Base-by-base conservation (phyloP, 1,139 yeast genomes). In the Candida sp. region DNA sequence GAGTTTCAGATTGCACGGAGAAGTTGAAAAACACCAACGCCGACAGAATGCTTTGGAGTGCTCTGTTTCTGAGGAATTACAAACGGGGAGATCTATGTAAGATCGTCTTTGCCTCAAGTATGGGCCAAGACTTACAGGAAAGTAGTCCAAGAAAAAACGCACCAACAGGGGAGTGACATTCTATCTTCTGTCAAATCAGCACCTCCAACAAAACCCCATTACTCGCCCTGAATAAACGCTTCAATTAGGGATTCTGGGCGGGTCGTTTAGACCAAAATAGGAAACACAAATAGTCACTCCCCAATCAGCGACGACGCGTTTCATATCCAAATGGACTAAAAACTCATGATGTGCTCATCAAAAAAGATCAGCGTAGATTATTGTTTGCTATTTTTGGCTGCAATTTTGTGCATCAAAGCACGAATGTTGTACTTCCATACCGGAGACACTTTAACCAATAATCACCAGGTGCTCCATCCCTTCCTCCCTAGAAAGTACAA, bases 241-340 rank as follows among this genome's bases (percentile, higher is more conserved):
- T 17, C 17, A 17, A 17, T 17, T 17, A 17, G 17, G 17, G 17
- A 2, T 17, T 17, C 17, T 17, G 17, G 17, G 17, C 22, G 6
- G 9, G 26, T 35, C 39, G 39, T 35, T 35, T 35, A 35, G 9
- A 35, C 39, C 17, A 7, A 12, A 37, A 17, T 17, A 37, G n/a
- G 8, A 9, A 4, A 7, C 5, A 37, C 5, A 7, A 37, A 22
- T 9, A 37, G n/a, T 23, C 23, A 17, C 27, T 3, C 4, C 9
- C 4, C 11, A 6, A 9, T 17, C 26, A 35, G 8, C 17, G 7
- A 35, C 39, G 3, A 23, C 25, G 22, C 17, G 43, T 40, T 40
- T 40, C 43, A 40, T 40, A 22, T 30, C 6, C 11, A 27, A 27
- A 40, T 40, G 43, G 17, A 28, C 43, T 40, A 40, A 40, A 40